Conservation (phyloP, 2,329 filamentous ascomycete genomes). For the Pseudocercospora ulei region DNA sequence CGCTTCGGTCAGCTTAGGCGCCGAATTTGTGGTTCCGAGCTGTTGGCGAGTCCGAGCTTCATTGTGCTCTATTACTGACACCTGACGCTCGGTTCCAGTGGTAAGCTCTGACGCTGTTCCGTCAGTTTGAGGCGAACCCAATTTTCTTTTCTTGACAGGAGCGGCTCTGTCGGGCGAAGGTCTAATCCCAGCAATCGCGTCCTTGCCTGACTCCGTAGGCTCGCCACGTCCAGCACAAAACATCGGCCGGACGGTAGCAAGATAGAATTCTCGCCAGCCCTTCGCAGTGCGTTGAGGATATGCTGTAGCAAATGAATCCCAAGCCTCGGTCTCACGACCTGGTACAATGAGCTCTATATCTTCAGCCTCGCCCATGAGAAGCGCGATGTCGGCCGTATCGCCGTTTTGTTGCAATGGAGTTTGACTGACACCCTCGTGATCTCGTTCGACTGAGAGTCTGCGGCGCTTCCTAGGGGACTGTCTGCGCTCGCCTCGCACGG, state of each 20-base stretch:
- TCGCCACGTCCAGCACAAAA: not conserved
- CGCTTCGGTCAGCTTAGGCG: too few species aligned
- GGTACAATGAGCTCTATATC: conserved; percentile 23
- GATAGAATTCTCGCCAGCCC: conserved; percentile 28
- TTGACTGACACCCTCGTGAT: not conserved
- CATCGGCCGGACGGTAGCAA: conserved; percentile 24
- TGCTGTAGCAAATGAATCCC: conserved; percentile 23
- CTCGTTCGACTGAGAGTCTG: not conserved
- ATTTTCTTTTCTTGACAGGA: not conserved
- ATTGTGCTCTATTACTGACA: too few species aligned
- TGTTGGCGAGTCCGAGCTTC: too few species aligned
- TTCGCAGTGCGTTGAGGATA: conserved; percentile 22
- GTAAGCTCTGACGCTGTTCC: too few species aligned
- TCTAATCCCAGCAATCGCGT: too few species aligned
- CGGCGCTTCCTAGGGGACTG: conserved; percentile 8
- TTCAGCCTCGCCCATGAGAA: conserved; percentile 18
- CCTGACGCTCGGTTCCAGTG: too few species aligned
- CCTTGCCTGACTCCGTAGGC: too few species aligned
- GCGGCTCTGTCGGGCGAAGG: not conserved
- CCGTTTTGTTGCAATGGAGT: not conserved
- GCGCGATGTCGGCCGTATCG: conserved; percentile 15
- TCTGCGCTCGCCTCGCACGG: not conserved
- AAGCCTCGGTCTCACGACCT: conserved; percentile 24
- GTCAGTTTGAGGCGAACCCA: not conserved
- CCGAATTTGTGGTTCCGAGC: too few species aligned